Base-by-base conservation (phyloP, 768 basidiomycete species). In the Dentipellis fragilis region DNA sequence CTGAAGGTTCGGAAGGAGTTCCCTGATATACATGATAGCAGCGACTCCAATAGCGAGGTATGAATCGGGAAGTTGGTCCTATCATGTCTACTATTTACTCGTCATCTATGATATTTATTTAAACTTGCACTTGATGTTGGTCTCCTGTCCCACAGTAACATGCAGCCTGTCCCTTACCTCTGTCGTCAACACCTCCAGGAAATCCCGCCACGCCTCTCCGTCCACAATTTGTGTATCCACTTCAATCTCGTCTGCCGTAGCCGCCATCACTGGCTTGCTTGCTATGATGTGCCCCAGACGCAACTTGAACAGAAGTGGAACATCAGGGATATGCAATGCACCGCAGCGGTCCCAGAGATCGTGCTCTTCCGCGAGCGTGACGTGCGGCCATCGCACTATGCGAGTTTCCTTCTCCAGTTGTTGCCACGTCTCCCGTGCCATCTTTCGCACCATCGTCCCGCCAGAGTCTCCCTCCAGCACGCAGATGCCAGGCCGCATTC, bases 251-350 rank as follows among this genome's bases (percentile, higher is more conserved):
- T 84, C 83, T 29, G 95, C 79, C 0, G 83, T 80, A 10, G 89
- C 64, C 2, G 88, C 85, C 89, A 97, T 92, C 7, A 92, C 80
- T 29, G 85, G 71, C 21, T 78, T 78, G 61, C 93, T 80, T 81
- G 87, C 93, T 10, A 93, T 69, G 11, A 95, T 67, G 51, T 75
- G 67, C 4, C 77, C 76, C 14, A 96, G 71, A 34, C 66, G 72
- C 60, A 87, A 83, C 19, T 71, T 69, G 68, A 91, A 89, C 54
- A 80, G 57, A 0, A 84, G 83, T 10, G 80, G 74, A 0, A 16
- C 55, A 29, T 62, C 57, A 22, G 68, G 64, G 12, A 63, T 56
- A 35, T 76, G 66, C 21, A 89, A 67, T 6, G 54, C 64, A 14
- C 62, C 64, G 64, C 88, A 89, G 10, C 68, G 66, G 10, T 71